phyloP scores from a whole-genome alignment of 2,329 filamentous ascomycete species.

The Ceratocystis smalleyi region DNA sequence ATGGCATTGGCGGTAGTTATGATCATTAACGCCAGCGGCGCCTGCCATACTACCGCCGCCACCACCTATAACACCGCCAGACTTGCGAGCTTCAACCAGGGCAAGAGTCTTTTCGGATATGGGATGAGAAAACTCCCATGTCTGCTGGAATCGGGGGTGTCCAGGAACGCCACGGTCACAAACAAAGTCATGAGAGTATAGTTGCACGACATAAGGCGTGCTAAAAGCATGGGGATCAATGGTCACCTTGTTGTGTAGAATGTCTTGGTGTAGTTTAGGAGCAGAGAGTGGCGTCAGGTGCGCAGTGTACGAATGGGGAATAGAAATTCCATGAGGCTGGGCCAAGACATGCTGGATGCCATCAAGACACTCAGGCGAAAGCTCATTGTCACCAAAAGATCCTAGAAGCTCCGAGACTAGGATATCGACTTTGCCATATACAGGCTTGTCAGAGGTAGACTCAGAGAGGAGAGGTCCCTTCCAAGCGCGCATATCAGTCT shows the following conservation, averaged over 20 bases:
- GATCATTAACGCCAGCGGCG: slow-evolving; percentile 71
- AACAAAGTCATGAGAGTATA: slow-evolving; percentile 79
- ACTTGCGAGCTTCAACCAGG: slow-evolving; percentile 39
- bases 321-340: slow-evolving; percentile 70
- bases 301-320: slow-evolving; percentile 83
- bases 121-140: slow-evolving; percentile 70
- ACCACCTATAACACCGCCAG: slow-evolving; percentile 48
- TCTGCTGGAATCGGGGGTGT: slow-evolving; percentile 51
- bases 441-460: slow-evolving; percentile 29
- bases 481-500: slow-evolving; percentile 96
- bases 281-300: slow-evolving; percentile 85
- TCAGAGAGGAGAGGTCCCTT: slow-evolving; percentile 52
- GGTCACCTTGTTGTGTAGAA: slow-evolving; percentile 41
- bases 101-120: slow-evolving; percentile 44
- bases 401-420: slow-evolving; percentile 86
- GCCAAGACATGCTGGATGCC: slow-evolving; percentile 84
- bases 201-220: slow-evolving; percentile 86
- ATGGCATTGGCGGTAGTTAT: slow-evolving; percentile 70
- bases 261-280: slow-evolving; percentile 70
- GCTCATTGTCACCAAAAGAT: slow-evolving; percentile 92
- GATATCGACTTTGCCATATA: slow-evolving; percentile 65
- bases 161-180: slow-evolving; percentile 44
- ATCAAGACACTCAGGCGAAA: slow-evolving; percentile 91
- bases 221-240: slow-evolving; percentile 62
- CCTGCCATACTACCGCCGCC: slow-evolving; percentile 60